These are phyloP conservation scores for Ceratocystis smalleyi DNA, from an alignment of 2,329 filamentous ascomycete genomes.

Conservation along the genomic window DNA sequence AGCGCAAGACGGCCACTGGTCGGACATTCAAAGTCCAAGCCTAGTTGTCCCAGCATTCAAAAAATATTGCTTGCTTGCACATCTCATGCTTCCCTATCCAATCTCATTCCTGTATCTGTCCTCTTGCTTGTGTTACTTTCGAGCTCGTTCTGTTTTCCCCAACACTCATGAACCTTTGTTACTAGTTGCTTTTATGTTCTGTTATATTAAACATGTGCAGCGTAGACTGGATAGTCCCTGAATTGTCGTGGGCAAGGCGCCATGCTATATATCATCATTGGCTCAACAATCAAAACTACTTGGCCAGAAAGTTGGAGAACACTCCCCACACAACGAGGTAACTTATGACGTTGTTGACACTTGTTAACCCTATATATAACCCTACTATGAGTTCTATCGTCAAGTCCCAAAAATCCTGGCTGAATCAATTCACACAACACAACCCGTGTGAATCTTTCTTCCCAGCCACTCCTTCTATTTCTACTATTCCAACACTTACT, in stretches of 20 bases:
- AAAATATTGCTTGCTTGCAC: constrained; percentile 15
- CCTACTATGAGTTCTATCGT: neutral
- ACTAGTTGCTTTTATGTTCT: neutral
- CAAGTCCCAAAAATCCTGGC: neutral
- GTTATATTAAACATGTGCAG: neutral
- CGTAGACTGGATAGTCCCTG: neutral
- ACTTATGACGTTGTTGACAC: neutral
- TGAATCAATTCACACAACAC: neutral
- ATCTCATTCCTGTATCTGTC: constrained; percentile 8
- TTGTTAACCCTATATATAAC: neutral
- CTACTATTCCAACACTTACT: neutral
- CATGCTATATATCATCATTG: too few relatives aligned
- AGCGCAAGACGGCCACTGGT: constrained; percentile 94
- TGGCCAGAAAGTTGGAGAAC: neutral
- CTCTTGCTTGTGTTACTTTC: neutral
- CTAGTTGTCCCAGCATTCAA: constrained; percentile 19
- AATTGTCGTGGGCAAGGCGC: too few relatives aligned
- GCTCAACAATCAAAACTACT: neutral
- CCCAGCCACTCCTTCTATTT: neutral
- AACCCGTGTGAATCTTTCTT: neutral
- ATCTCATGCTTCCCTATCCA: neutral
- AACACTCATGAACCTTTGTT: neutral
- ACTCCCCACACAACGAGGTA: neutral
- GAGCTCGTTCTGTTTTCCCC: neutral
- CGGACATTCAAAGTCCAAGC: constrained; percentile 61